phyloP scores from a whole-genome alignment of 2,329 filamentous ascomycete species.

The Aschersonia sp. region DNA sequence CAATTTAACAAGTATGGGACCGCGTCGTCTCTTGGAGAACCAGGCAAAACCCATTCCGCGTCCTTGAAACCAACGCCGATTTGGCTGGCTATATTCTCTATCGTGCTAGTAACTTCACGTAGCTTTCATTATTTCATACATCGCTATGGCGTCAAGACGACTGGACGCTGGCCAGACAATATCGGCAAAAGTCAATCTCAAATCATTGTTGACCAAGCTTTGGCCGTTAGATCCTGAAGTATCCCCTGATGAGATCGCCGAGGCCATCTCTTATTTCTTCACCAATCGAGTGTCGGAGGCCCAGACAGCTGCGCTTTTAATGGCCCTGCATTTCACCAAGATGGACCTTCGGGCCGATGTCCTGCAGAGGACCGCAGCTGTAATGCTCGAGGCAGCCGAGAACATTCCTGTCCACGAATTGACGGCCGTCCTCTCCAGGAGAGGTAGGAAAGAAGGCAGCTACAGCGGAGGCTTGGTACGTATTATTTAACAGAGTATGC shows the following conservation, averaged over 20 bases:
- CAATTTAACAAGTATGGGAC: background rate
- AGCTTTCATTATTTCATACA: background rate
- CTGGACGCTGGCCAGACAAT: slow-evolving; percentile 9
- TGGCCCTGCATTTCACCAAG: slow-evolving; percentile 80
- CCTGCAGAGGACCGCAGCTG: slow-evolving; percentile 66
- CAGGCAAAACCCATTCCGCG: no score
- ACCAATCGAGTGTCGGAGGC: slow-evolving; percentile 78
- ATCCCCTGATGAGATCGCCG: slow-evolving; percentile 68
- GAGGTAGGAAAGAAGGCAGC: slow-evolving; percentile 49
- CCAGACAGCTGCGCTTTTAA: slow-evolving; percentile 76
- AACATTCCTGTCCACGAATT: slow-evolving; percentile 53
- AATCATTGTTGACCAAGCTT: slow-evolving; percentile 56
- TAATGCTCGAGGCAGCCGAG: slow-evolving; percentile 71
- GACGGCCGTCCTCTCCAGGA: slow-evolving; percentile 41
- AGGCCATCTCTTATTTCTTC: slow-evolving; percentile 84
- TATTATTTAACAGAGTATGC: background rate
- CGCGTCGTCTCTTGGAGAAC: background rate
- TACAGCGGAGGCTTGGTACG: slow-evolving; percentile 77
- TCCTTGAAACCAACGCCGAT: no score
- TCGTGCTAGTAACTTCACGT: no score
- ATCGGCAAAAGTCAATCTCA: slow-evolving; percentile 37
- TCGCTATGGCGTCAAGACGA: slow-evolving; percentile 16
- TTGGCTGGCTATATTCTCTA: no score
- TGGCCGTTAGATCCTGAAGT: slow-evolving; percentile 47
- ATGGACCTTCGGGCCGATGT: slow-evolving; percentile 76